Evolutionary conservation across 2,329 filamentous ascomycete species (phyloP), one percentile per base, ranked within the genome.

Genomic region (Penicillium occitanis): DNA sequence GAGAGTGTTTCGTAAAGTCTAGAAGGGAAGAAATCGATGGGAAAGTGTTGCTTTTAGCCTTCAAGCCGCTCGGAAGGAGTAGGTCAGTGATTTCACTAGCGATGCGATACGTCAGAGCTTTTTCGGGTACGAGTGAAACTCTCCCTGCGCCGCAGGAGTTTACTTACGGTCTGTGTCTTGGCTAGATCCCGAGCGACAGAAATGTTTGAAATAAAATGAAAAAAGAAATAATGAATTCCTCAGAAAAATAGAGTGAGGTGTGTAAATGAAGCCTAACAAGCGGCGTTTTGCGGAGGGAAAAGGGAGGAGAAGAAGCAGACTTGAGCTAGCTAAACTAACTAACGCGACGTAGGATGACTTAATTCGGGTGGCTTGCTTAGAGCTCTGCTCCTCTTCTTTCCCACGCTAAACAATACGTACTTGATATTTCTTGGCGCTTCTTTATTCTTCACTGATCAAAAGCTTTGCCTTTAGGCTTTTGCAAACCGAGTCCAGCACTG

Each of bases 341-440:
- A 13, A 25, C 25, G 48, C 48, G 48, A 51, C 33, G 57, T 22
- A 59, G 19, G 7, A 60, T 46, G 57, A 60, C 57, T 60, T 60
- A 60, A 60, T 60, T 60, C 57, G 57, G 57, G 57, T 60, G 57
- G 57, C 57, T 60, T 60, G 57, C n/a, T 60, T 60, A 60, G 57
- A 60, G 57, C 57, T 60, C 19, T 60, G 33, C 6, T 44, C 57
- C 40, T 60, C 57, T 60, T n/a, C n/a, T 42, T 33, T 33, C 14
- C 13, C 57, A 17, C 55, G 22, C 37, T 46, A 59, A 17, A 17
- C 35, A 7, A 44, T 11, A 19, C 19, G 19, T 19, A 44, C 53
- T 40, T 22, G 22, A 40, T 37, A 57, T 57, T 22, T 25, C 53
- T 57, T 57, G 53, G 53, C 53, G 33, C 33, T 57, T 35, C 30